phyloP scores from a whole-genome alignment of 345 rosid species.

The Bruguiera gymnorhiza region DNA sequence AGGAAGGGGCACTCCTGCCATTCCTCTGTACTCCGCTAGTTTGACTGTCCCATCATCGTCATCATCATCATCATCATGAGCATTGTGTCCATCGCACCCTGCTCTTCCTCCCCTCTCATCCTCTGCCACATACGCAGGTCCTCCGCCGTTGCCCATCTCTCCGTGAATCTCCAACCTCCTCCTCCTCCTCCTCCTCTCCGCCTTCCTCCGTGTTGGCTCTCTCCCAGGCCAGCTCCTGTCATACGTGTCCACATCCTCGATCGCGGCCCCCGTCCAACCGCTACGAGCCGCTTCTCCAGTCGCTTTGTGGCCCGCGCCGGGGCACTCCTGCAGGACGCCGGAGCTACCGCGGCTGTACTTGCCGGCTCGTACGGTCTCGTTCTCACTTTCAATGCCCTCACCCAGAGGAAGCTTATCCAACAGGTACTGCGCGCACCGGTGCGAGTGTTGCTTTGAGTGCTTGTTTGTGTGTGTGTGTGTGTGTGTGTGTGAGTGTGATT shows the following conservation, averaged over 20 bases:
- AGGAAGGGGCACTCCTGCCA: no score
- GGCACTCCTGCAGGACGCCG: slow-evolving; percentile 52
- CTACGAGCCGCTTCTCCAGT: neutral
- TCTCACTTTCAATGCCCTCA: slow-evolving; percentile 58
- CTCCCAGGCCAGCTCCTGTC: neutral
- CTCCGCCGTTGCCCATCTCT: neutral
- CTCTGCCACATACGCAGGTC: neutral
- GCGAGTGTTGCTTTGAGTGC: no score
- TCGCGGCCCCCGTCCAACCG: neutral
- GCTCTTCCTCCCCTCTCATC: neutral
- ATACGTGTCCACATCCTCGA: neutral
- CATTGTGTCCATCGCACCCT: neutral
- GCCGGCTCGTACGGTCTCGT: slow-evolving; percentile 76
- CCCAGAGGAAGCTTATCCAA: slow-evolving; percentile 50
- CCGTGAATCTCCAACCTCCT: neutral
- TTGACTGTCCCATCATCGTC: no score
- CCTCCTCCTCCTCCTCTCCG: neutral
- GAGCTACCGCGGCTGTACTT: slow-evolving; percentile 63
- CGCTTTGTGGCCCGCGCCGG: slow-evolving; percentile 15
- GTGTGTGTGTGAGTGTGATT: no score
- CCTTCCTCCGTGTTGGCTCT: neutral
- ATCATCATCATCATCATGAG: neutral
- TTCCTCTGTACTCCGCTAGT: no score
- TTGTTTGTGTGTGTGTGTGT: no score
- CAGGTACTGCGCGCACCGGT: slow-evolving; percentile 38